Conservation (phyloP, 1,284 basidiomycete genomes). For the Trichosporon ovoides region DNA sequence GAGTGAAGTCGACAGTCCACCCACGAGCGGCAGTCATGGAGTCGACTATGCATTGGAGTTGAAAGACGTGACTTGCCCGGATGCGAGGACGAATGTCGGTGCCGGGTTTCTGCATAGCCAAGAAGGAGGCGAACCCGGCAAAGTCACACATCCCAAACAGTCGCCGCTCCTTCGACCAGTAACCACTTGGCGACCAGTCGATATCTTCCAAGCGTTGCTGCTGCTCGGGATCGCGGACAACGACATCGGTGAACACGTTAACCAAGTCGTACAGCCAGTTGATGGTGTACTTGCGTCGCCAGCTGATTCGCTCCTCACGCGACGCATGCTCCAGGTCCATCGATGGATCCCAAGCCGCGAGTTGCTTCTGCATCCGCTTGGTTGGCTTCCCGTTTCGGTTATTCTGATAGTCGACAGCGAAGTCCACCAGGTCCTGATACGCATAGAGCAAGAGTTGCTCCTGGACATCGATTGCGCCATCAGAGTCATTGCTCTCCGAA, state of each 20-base stretch:
- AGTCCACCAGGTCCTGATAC: constrained; percentile 5
- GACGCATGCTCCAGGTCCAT: background rate
- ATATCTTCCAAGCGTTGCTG: background rate
- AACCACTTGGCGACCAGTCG: background rate
- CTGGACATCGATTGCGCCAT: background rate
- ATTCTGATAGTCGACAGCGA: background rate
- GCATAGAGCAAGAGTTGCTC: background rate
- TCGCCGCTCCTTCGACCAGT: background rate
- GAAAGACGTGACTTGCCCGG: background rate
- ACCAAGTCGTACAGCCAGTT: constrained; percentile 9
- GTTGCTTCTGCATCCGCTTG: background rate
- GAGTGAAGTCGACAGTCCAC: background rate
- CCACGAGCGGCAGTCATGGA: background rate
- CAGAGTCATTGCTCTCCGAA: background rate
- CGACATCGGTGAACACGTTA: background rate
- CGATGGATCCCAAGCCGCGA: background rate
- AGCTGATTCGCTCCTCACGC: background rate
- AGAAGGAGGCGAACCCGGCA: background rate
- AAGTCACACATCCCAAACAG: constrained; percentile 1
- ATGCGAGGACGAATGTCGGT: background rate
- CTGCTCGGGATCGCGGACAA: background rate
- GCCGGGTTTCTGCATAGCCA: constrained; percentile 1
- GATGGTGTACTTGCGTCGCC: background rate
- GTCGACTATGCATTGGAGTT: background rate
- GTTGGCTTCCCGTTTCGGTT: constrained; percentile 1